Evolutionary conservation across 2,329 filamentous ascomycete species (phyloP), one percentile per base, ranked within the genome.

Genomic region (Pseudogymnoascus pannorum): DNA sequence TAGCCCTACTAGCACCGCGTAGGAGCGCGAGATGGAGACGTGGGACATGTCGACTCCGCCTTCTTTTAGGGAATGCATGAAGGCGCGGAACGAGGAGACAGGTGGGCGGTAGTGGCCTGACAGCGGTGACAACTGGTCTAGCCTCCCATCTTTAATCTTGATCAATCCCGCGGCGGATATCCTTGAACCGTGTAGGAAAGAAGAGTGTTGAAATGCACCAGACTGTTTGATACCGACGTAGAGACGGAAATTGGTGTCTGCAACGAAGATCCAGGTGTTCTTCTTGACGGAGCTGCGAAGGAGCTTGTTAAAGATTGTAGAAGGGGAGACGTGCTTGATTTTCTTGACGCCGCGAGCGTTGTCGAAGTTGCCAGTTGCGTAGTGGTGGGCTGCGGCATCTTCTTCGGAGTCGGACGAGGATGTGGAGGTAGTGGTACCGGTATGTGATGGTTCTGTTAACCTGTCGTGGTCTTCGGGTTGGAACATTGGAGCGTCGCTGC

Each of bases 181-280:
- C 11, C 92, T 85, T 8, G 87, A 82, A 22, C 92, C 92, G 64
- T 92, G 89, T 1, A 96, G 79, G 69, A 97, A 96, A 0, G 90
- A 94, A 11, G 88, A 92, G 74, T 96, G 92, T 69, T 96, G 92
- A 69, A 97, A 97, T 4, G 89, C 86, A 9, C 92, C 92, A 3
- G 86, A 88, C 72, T 89, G 85, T 70, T 97, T 96, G 77, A 96
- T 94, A 57, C 92, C 92, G 33, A 96, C 85, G 72, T 96, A 96
- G 0, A 96, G 78, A 0, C 89, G 85, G 72, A 92, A 94, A 1
- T 84, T 87, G 1, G 90, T 93, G 74, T 96, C 92, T 22, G 89
- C 88, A 6, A 92, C 92, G 69, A 96, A 97, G 66, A 96, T 95
- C 92, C 92, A 96, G 4, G 89, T 94, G 69, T 93, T 92, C 65